These are phyloP conservation scores for Plasmodium cynomolgi DNA, from an alignment of 169 alveolate genomes.

Conservation along the genomic window DNA sequence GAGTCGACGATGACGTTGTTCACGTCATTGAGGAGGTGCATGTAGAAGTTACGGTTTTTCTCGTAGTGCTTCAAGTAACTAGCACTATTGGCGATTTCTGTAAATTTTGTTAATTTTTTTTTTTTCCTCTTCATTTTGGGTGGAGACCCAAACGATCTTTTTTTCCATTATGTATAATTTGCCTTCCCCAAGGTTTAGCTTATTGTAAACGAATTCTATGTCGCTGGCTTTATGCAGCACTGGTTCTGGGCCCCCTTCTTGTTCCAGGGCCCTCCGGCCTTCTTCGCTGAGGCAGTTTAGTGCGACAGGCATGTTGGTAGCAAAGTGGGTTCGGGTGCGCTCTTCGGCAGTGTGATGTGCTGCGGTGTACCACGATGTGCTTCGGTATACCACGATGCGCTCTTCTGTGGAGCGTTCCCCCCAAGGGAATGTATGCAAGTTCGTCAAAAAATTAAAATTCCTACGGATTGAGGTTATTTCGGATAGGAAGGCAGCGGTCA, in stretches of 20 bases:
- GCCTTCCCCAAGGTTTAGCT: slow-evolving; percentile 53
- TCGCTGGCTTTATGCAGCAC: slow-evolving; percentile 44
- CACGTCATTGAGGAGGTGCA: slow-evolving; percentile 58
- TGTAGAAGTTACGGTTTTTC: slow-evolving; percentile 21
- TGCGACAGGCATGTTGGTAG: slow-evolving; percentile 25
- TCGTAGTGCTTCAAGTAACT: slow-evolving; percentile 66
- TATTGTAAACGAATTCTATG: slow-evolving; percentile 38
- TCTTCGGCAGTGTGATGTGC: background rate
- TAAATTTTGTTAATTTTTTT: slow-evolving; percentile 19
- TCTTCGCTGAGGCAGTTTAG: slow-evolving; percentile 49
- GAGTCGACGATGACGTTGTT: slow-evolving; percentile 36
- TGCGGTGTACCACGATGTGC: background rate
- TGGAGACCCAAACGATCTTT: slow-evolving; percentile 36
- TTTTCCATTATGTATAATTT: slow-evolving; percentile 50
- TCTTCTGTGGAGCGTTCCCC: background rate
- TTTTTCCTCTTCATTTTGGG: slow-evolving; percentile 32
- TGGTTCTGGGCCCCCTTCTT: slow-evolving; percentile 14
- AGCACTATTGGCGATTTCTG: slow-evolving; percentile 19
- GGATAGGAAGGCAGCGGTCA: background rate
- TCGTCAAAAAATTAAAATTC: no score
- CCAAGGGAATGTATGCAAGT: background rate
- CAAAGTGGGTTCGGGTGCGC: background rate
- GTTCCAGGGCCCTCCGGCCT: slow-evolving; percentile 17
- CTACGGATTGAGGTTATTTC: background rate
- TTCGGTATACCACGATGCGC: background rate